A percentile compares a stretch with the other conserved stretches of the same genome.
These are phyloP conservation scores for Apiotrichum akiyoshidainum DNA, from an alignment of 1,284 basidiomycete genomes.

Conservation along the genomic window DNA sequence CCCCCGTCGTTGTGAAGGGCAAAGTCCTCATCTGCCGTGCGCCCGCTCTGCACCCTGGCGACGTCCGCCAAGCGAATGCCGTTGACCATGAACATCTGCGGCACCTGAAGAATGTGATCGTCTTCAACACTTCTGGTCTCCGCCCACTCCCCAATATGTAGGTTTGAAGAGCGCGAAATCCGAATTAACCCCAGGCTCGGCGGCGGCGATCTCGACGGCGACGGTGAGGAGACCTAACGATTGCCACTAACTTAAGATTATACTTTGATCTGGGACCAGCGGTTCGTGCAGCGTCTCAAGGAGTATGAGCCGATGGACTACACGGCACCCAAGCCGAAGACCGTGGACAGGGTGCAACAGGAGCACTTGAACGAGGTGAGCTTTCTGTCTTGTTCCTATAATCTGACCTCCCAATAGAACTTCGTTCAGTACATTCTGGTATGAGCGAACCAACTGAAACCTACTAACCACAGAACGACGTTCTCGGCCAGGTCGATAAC, in stretches of 20 bases:
- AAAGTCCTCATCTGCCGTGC: constrained; percentile 47
- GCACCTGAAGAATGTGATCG: constrained; percentile 49
- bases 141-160: constrained; percentile 49
- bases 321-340: constrained; percentile 35
- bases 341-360: constrained; percentile 41
- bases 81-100: constrained; percentile 42
- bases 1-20: constrained; percentile 32
- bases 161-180: neutral
- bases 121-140: constrained; percentile 44
- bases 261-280: constrained; percentile 50
- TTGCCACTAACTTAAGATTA: constrained; percentile 27
- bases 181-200: constrained; percentile 37
- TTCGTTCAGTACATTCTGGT: constrained; percentile 47
- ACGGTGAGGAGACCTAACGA: constrained; percentile 20
- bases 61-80: constrained; percentile 42
- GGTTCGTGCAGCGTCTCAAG: constrained; percentile 36
- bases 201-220: constrained; percentile 51
- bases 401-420: constrained; percentile 34
- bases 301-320: constrained; percentile 45
- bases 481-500: constrained; percentile 48
- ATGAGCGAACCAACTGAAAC: neutral
- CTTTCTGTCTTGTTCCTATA: accelerated
- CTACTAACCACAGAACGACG: constrained; percentile 36
- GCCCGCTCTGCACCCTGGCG: constrained; percentile 46
- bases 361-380: constrained; percentile 44